A percentile compares a stretch with the other conserved stretches of the same genome.
Evolutionary conservation across 148 eudicot genomes (phyloP).

Genomic region (Diospyros lotus): DNA sequence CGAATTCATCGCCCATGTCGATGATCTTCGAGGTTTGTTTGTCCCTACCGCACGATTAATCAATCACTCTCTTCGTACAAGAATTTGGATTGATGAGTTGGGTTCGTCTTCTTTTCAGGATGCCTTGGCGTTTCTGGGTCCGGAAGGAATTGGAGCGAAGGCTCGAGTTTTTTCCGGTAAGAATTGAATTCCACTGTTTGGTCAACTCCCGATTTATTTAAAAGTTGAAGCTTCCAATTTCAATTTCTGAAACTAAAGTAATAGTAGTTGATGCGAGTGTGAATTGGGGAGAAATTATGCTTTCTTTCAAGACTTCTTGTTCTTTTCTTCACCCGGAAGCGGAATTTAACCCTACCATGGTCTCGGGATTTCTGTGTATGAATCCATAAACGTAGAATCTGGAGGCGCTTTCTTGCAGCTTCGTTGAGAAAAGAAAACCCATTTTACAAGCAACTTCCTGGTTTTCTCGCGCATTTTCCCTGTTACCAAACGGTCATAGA

Average conservation of each 20-base stretch:
- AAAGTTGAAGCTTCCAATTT: not conserved
- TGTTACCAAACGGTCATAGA: too few relatives aligned
- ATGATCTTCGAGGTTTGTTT: too few relatives aligned
- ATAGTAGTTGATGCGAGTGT: not conserved
- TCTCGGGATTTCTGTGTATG: conserved; percentile 10
- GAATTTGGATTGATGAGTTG: not conserved
- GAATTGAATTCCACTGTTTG: not conserved
- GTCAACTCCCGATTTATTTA: not conserved
- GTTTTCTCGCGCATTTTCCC: too few relatives aligned
- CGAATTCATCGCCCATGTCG: too few relatives aligned
- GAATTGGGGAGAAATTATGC: not conserved
- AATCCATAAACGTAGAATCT: not conserved
- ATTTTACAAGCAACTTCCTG: too few relatives aligned
- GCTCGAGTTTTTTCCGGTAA: conserved; percentile 30
- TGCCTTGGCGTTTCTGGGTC: conserved; percentile 19
- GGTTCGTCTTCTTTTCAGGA: conserved; percentile 30
- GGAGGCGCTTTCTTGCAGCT: too few relatives aligned
- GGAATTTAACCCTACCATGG: not conserved
- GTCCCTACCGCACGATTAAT: too few relatives aligned
- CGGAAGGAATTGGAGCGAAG: conserved; percentile 16
- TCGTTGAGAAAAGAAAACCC: too few relatives aligned
- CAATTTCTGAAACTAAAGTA: not conserved
- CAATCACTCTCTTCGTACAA: too few relatives aligned
- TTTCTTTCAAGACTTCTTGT: not conserved
- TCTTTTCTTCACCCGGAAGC: conserved; percentile 1